Base-by-base conservation (phyloP, 148 eudicot species). In the Linanthus parryae region DNA sequence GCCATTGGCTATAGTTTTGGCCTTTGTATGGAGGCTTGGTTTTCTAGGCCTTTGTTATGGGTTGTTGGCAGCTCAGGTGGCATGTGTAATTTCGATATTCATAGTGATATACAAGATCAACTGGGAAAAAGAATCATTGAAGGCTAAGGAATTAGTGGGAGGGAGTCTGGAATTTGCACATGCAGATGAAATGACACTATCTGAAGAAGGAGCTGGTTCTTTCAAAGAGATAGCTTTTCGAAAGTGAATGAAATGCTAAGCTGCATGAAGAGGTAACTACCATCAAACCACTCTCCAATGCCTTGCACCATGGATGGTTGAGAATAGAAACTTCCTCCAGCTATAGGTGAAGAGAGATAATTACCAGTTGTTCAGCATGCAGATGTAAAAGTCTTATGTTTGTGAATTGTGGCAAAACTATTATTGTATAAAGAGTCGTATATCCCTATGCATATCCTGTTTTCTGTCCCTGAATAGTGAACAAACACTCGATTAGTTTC, bases 31-130 rank as follows among this genome's bases (percentile, higher is more conserved):
- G 53, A 55, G 63, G 44, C 64, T 71, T 38, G 94, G 75, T 43
- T 88, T 64, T 56, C 18, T 44, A 31, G 96, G 96, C 35, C 96
- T 88, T 63, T 88, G 88, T 61, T 87, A 80, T 39, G 92, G 94
- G 18, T 85, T 88, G 37, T 40, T 88, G 54, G 85, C 79, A 14
- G 96, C 96, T 38, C 94, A 88, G 66, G 29, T 74, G 34, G 71
- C 78, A 25, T 88, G 96, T 62, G 68, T 62, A 6, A 26, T 84
- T 33, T 79, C 87, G 14, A 78, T 87, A 52, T 49, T 83, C 46
- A 50, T 53, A 61, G 85, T 73, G 22, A 41, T 83, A 39, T 75
- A 73, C 54, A 76, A 58, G 27, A 87, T 82, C 29, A 66, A 87
- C 47, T 87, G 95, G 95, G 88, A 78, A 44, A 56, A 41, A 44